Percentiles rank a stretch among this genome's conserved stretches.
Evolutionary conservation across 2,329 filamentous ascomycete genomes (phyloP).

Genomic region (Orbilia brochopaga): DNA sequence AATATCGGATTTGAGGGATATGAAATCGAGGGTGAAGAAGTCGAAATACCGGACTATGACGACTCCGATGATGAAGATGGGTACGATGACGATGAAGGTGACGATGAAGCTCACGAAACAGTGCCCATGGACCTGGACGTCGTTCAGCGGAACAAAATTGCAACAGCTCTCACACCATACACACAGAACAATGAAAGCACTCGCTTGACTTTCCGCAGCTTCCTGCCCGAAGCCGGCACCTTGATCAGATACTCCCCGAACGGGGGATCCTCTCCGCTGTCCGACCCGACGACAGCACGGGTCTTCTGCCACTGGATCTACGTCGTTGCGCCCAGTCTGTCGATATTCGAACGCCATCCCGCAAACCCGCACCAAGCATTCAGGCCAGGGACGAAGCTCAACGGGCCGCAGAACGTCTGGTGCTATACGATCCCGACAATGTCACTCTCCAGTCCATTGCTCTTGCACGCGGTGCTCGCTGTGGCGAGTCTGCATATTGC

Average conservation of each 20-base stretch:
- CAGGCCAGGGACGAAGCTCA: slow-evolving; percentile 53
- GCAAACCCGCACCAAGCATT: slow-evolving; percentile 65
- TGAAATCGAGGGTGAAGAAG: slow-evolving; percentile 51
- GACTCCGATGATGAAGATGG: slow-evolving; percentile 58
- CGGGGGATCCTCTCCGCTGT: slow-evolving; percentile 72
- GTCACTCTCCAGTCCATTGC: slow-evolving; percentile 80
- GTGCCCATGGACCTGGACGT: slow-evolving; percentile 55
- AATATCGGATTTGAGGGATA: slow-evolving; percentile 61
- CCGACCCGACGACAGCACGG: slow-evolving; percentile 77
- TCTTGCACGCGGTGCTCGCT: slow-evolving; percentile 89
- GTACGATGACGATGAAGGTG: slow-evolving; percentile 59
- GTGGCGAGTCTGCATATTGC: slow-evolving; percentile 86
- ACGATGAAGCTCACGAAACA: slow-evolving; percentile 55
- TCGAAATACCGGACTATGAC: slow-evolving; percentile 56
- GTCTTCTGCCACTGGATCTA: slow-evolving; percentile 93
- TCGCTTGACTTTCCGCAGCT: slow-evolving; percentile 61
- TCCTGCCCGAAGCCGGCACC: slow-evolving; percentile 61
- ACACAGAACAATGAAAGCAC: slow-evolving; percentile 62
- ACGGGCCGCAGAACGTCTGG: slow-evolving; percentile 62
- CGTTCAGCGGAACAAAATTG: slow-evolving; percentile 58
- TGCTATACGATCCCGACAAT: slow-evolving; percentile 81
- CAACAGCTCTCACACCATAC: slow-evolving; percentile 58
- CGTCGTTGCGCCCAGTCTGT: slow-evolving; percentile 83
- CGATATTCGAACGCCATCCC: slow-evolving; percentile 83
- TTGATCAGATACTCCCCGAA: slow-evolving; percentile 71